These are phyloP conservation scores for Suillus subluteus DNA, from an alignment of 768 basidiomycete genomes.

Conservation along the genomic window DNA sequence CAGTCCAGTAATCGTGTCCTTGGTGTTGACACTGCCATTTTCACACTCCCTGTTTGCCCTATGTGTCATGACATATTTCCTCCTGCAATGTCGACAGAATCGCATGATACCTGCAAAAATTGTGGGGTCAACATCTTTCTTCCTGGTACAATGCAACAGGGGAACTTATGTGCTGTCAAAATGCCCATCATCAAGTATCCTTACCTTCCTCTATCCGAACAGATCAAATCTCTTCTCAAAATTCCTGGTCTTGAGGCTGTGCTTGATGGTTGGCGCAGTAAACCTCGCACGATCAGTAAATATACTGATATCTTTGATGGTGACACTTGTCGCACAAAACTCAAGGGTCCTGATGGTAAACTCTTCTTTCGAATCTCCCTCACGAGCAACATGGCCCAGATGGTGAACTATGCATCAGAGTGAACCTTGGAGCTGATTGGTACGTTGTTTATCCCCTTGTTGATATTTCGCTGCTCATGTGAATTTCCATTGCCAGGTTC, in stretches of 20 bases:
- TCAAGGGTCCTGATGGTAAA: conserved; percentile 27
- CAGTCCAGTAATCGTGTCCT: conserved; percentile 21
- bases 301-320: conserved; percentile 35
- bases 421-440: conserved; percentile 36
- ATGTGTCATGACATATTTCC: conserved; percentile 26
- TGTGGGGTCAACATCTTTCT: conserved; percentile 4
- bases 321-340: conserved; percentile 17
- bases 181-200: conserved; percentile 12
- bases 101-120: conserved; percentile 1
- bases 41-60: conserved; percentile 27
- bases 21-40: conserved; percentile 20
- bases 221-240: conserved; percentile 15
- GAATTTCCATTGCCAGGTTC: conserved; percentile 29
- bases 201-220: conserved; percentile 8
- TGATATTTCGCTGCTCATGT: no score
- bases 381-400: conserved; percentile 13
- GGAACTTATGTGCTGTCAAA: not conserved
- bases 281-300: conserved; percentile 7
- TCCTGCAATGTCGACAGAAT: not conserved
- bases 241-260: conserved; percentile 30
- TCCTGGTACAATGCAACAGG: conserved; percentile 2
- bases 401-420: conserved; percentile 33
- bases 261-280: conserved; percentile 20
- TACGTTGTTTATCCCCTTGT: conserved; percentile 10
- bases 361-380: conserved; percentile 29